These are phyloP conservation scores for Farysia itapuensis DNA, from an alignment of 1,284 basidiomycete species.

Conservation along the genomic window DNA sequence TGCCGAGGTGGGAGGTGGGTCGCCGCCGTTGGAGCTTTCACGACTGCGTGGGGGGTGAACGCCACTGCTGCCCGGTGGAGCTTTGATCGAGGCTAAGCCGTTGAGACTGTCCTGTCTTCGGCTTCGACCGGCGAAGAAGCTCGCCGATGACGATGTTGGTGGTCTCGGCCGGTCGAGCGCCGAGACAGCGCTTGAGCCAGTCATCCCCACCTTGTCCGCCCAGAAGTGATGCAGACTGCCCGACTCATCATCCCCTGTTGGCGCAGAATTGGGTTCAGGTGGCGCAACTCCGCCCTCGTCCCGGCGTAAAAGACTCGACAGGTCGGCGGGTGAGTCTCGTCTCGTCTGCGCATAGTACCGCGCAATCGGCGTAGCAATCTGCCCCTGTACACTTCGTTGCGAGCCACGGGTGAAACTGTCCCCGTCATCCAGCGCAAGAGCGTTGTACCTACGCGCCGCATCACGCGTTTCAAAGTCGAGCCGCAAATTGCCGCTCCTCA, in stretches of 20 bases:
- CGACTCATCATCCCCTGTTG: background rate
- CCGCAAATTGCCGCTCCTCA: background rate
- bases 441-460: conserved; percentile 4
- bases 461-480: conserved; percentile 1
- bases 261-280: background rate
- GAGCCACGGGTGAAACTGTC: too few species aligned
- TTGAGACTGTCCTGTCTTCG: conserved; percentile 4
- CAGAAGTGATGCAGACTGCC: conserved; percentile 2
- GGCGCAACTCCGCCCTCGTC: background rate
- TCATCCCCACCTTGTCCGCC: conserved; percentile 1
- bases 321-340: conserved; percentile 1
- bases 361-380: conserved; percentile 14
- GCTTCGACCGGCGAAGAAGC: conserved; percentile 21
- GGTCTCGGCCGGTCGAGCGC: conserved; percentile 37
- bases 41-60: background rate
- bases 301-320: background rate
- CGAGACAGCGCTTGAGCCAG: conserved; percentile 1
- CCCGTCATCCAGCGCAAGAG: conserved; percentile 7
- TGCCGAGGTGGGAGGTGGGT: background rate
- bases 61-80: background rate
- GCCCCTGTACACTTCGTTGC: background rate
- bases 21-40: background rate
- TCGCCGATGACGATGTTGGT: conserved; percentile 11
- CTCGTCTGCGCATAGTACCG: conserved; percentile 14
- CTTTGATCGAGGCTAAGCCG: background rate